Evolutionary conservation across 2,329 filamentous ascomycete species (phyloP).

Genomic region (Zymoseptoria passerinii): DNA sequence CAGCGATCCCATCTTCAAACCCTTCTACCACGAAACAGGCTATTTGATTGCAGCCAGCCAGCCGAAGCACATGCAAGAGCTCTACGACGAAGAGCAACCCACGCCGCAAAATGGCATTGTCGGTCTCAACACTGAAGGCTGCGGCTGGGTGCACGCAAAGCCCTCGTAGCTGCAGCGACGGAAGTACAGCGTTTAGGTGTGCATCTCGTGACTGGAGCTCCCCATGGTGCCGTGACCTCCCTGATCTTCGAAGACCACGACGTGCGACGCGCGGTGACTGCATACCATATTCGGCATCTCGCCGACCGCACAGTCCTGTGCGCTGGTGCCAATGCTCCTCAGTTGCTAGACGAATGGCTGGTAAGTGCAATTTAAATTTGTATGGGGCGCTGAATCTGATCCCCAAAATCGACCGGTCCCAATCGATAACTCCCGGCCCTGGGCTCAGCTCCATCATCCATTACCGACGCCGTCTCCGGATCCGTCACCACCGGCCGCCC

Average conservation of each 20-base stretch:
- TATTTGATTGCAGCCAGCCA: conserved; percentile 41
- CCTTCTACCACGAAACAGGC: conserved; percentile 41
- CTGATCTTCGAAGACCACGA: conserved; percentile 31
- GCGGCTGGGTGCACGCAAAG: conserved; percentile 48
- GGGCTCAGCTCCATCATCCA: no score
- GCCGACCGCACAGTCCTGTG: conserved; percentile 42
- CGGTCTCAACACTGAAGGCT: conserved; percentile 34
- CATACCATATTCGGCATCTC: conserved; percentile 34
- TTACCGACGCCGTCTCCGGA: no score
- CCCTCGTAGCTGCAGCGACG: conserved; percentile 37
- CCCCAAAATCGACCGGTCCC: no score
- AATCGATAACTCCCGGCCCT: no score
- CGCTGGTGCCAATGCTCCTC: conserved; percentile 42
- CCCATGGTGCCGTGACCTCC: conserved; percentile 32
- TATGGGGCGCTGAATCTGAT: no score
- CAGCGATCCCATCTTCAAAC: conserved; percentile 35
- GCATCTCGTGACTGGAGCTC: conserved; percentile 37
- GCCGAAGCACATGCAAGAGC: conserved; percentile 28
- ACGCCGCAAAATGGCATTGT: conserved; percentile 18
- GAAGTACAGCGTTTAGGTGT: conserved; percentile 43
- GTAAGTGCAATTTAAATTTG: no score
- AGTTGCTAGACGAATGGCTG: no score
- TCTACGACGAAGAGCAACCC: conserved; percentile 16
- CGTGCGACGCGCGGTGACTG: conserved; percentile 38
- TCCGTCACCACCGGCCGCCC: no score